Evolutionary conservation across 2,329 filamentous ascomycete species (phyloP), one percentile per base, ranked within the genome.

Genomic region (Fusarium chlamydosporum): DNA sequence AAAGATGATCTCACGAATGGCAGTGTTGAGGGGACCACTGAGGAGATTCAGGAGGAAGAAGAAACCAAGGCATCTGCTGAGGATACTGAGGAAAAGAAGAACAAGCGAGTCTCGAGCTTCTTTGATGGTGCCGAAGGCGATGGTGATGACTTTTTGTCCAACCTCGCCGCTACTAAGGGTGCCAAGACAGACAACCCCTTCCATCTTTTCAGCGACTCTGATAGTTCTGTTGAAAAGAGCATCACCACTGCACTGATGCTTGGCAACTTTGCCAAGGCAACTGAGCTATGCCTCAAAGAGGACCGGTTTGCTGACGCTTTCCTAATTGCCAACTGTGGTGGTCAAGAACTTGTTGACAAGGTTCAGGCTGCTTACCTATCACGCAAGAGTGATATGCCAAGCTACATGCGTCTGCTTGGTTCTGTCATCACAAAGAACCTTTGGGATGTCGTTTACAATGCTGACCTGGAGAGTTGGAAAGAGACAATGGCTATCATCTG

Each of bases 381-480:
- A 59, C 91, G 91, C 75, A 93, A 94, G 79, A 86, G 88, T 9
- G 90, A 91, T 61, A 90, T 91, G 29, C 95, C 96, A 2, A 98
- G 95, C 80, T 99, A 99, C 76, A 84, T 98, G 58, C 91, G 96
- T 42, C 85, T 99, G 10, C 85, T 99, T 56, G 91, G 92, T 52
- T 97, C 95, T 7, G 93, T 99, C 52, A 94, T 97, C 59, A 90
- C 92, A 66, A 98, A 98, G 84, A 97, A 99, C 76, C 86, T 99
- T 3, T 98, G 95, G 96, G 96, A 99, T 81, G 88, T 98, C 45
- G 96, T 98, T 9, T 93, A 98, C 81, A 99, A 99, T 75, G 96
- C 95, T 9, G 92, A 97, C 75, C 83, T 99, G 45, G 86, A 87
- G 53, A 92, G 96, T 80, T 99, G 96, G 96, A 98, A 96, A 81